These are phyloP conservation scores for Lotus japonicus DNA, from an alignment of 306 rosid genomes.

Conservation along the genomic window DNA sequence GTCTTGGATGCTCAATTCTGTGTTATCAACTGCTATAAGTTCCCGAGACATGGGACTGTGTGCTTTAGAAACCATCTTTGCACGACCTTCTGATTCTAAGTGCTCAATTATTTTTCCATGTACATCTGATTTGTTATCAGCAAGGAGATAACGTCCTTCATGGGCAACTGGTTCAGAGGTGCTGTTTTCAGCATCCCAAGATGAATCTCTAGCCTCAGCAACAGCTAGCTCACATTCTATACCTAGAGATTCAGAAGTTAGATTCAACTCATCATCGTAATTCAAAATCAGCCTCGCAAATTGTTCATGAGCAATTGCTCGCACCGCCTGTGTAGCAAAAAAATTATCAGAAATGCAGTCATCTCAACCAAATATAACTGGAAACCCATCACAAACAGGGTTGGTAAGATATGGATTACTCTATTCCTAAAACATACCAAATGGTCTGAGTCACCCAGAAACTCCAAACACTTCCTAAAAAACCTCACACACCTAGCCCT, in stretches of 20 bases:
- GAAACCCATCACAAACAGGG: neutral
- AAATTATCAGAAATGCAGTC: conserved; percentile 16
- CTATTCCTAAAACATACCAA: conserved; percentile 50
- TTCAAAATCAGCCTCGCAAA: conserved; percentile 91
- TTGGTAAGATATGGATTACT: neutral
- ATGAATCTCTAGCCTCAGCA: conserved; percentile 65
- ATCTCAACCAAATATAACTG: conserved; percentile 7
- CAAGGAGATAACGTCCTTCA: conserved; percentile 36
- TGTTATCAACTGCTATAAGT: conserved; percentile 32
- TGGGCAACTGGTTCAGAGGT: conserved; percentile 41
- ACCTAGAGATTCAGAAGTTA: conserved; percentile 63
- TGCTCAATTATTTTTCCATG: conserved; percentile 31
- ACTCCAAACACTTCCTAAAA: conserved; percentile 79
- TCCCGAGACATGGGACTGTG: conserved; percentile 32
- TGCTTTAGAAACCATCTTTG: conserved; percentile 44
- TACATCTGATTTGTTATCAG: conserved; percentile 34
- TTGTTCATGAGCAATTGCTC: conserved; percentile 95
- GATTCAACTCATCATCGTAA: conserved; percentile 66
- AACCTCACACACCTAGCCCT: conserved; percentile 81
- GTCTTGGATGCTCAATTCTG: conserved; percentile 32
- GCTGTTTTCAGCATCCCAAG: conserved; percentile 45
- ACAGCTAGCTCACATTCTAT: conserved; percentile 48
- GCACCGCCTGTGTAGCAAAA: conserved; percentile 67
- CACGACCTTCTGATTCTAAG: conserved; percentile 38
- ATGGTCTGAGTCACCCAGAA: conserved; percentile 85